Base-by-base conservation (phyloP, 75 land plant species). In the Chamaecyparis obtusa region DNA sequence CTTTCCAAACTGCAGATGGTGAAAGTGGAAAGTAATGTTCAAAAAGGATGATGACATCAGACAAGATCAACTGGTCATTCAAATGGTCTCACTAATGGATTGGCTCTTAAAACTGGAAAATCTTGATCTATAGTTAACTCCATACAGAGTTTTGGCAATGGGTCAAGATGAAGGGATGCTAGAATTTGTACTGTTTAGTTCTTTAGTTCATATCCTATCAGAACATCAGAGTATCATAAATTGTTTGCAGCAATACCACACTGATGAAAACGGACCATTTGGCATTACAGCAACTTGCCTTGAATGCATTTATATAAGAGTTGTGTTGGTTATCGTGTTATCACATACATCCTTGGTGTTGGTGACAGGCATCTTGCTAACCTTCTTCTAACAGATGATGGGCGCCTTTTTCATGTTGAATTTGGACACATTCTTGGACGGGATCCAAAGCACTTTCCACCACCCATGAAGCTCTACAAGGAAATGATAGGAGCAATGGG, bases 401-500 rank as follows among this genome's bases (percentile, higher is more conserved):
- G 99, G 32, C 92, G 99, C 10, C 93, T 98, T 82, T 98, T 98
- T 81, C 99, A 98, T 90, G 96, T 98, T 84, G 99, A 98, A 88
- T 96, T 98, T 93, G 99, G 95, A 55, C 96, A 92, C 87, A 98
- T 98, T 48, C 88, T 98, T 56, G 99, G 99, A 49, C 93, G 94
- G 77, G 99, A 98, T 92, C 97, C 99, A 8, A 98, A 98, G 87
- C 99, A 98, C 36, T 98, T 98, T 90, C 99, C 99, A 85, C 99
- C 99, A 33, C 98, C 99, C 27, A 98, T 98, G 99, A 98, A 98
- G 89, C 94, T 98, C 83, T 98, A 97, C 90, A 98, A 98, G 89
- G 99, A 98, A 92, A 98, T 98, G 99, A 98, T 98, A 84, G 99
- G 95, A 87, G 99, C 99, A 32, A 98, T 98, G 99, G 99, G 99